Base-by-base conservation (phyloP, 208 protist genomes). In the Hexamita inflata region DNA sequence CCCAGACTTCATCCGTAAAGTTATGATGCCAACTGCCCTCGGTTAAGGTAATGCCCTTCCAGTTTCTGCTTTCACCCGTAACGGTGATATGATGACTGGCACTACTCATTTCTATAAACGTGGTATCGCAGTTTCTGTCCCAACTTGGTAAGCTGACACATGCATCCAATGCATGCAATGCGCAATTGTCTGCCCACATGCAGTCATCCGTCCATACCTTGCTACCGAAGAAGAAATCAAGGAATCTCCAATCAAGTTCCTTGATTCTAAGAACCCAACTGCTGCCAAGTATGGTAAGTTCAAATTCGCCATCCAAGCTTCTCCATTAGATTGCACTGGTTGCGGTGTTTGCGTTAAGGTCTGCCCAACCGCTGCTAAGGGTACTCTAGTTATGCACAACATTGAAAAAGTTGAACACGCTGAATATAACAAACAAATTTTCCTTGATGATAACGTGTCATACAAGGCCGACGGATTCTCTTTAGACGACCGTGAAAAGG, bases 141-240 rank as follows among this genome's bases (percentile, higher is more conserved):
- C 87, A 28, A 38, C 29, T 1, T 90, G 87, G 84, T 29, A 82
- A 26, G 41, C 62, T 34, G 75, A 86, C 42, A 87, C 84, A 38
- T 90, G 87, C 78, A 84, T 85, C 9, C 86, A 89, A 65, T 90
- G 87, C 77, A 88, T 84, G 70, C 39, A 80, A n/a, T 90, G 87
- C 75, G 39, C 82, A 28, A 32, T 84, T 39, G 80, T 83, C 58
- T 90, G 87, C 76, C 87, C 87, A 24, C 87, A 90, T 74, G 82
- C 87, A 29, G 85, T 82, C 75, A 88, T 89, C 66, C 49, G 87
- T 7, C 81, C 86, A 30, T 89, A 84, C 61, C 75, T 88, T 40
- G 61, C 38, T 29, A 30, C 28, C 0, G 77, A 82, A 15, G 80
- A 83, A 41, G 80, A 83, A 41, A 9, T 57, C 38, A 19, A 39